Evolutionary conservation across 768 basidiomycete genomes (phyloP).

Genomic region (Suillus sp.): DNA sequence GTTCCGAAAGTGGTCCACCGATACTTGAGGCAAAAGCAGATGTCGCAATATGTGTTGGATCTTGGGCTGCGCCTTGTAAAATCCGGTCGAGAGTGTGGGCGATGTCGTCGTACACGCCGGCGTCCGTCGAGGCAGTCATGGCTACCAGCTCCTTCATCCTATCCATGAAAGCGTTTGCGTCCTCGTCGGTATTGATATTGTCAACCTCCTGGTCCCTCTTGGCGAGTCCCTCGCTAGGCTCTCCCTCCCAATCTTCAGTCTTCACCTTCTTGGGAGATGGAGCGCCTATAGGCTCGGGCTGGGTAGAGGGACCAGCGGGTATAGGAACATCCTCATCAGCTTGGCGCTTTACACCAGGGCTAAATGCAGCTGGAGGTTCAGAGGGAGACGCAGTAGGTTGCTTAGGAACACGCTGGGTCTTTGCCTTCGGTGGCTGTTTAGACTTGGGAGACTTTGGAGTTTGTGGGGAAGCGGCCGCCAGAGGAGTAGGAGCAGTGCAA

Average conservation of each 20-base stretch:
- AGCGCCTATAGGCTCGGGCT: constrained; percentile 41
- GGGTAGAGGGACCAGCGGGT: constrained; percentile 32
- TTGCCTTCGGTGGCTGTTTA: constrained; percentile 52
- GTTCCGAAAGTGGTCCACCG: constrained; percentile 35
- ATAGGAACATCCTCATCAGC: constrained; percentile 36
- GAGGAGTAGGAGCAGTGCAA: constrained; percentile 43
- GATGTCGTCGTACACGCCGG: constrained; percentile 47
- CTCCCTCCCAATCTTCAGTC: constrained; percentile 66
- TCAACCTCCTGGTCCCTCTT: constrained; percentile 43
- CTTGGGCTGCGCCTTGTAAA: constrained; percentile 56
- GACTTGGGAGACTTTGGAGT: constrained; percentile 71
- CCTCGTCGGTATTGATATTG: constrained; percentile 65
- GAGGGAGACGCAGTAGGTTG: constrained; percentile 39
- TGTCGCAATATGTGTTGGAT: constrained; percentile 37
- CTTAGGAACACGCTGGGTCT: constrained; percentile 35
- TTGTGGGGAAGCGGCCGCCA: constrained; percentile 56
- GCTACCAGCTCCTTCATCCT: constrained; percentile 66
- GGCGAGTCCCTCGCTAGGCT: constrained; percentile 51
- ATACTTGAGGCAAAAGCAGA: constrained; percentile 31
- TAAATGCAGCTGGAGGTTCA: constrained; percentile 30
- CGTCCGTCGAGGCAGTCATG: constrained; percentile 42
- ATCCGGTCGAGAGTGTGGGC: constrained; percentile 65
- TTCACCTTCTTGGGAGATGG: constrained; percentile 74
- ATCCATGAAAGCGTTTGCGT: constrained; percentile 62
- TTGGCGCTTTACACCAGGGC: constrained; percentile 35